Conservation (phyloP, 108 stramenopile species). For the Parmales sp. region DNA sequence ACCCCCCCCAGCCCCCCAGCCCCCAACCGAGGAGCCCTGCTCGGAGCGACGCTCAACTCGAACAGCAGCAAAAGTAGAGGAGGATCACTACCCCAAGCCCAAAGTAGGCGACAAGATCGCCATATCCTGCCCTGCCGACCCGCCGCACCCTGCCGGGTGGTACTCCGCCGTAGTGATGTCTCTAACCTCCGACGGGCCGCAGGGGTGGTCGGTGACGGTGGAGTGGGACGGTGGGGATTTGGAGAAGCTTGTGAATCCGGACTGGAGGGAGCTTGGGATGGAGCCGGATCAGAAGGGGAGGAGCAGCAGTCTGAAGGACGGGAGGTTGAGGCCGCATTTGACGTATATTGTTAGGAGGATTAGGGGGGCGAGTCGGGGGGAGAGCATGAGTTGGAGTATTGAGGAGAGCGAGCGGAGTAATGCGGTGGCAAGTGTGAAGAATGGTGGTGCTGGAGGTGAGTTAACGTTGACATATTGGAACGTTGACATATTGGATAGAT, state of each 20-base stretch:
- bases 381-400: too few relatives aligned
- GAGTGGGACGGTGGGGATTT: slow-evolving; percentile 6
- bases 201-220: not conserved
- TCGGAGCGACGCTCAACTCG: too few relatives aligned
- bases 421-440: too few relatives aligned
- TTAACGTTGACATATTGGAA: too few relatives aligned
- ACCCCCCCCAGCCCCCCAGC: too few relatives aligned
- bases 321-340: not conserved
- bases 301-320: not conserved
- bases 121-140: slow-evolving; percentile 2
- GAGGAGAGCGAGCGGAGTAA: too few relatives aligned
- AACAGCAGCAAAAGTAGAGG: too few relatives aligned
- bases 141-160: slow-evolving; percentile 7
- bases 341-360: not conserved
- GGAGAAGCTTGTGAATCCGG: not conserved
- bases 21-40: too few relatives aligned
- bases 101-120: not conserved
- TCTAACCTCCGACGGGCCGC: not conserved
- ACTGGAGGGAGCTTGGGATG: not conserved
- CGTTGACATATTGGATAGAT: too few relatives aligned
- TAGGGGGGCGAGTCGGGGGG: too few relatives aligned
- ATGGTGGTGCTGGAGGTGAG: too few relatives aligned
- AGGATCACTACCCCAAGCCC: too few relatives aligned
- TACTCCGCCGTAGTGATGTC: not conserved
- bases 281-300: slow-evolving; percentile 1